These are phyloP conservation scores for Flammula alnicola DNA, from an alignment of 1,284 basidiomycete genomes.

Conservation along the genomic window DNA sequence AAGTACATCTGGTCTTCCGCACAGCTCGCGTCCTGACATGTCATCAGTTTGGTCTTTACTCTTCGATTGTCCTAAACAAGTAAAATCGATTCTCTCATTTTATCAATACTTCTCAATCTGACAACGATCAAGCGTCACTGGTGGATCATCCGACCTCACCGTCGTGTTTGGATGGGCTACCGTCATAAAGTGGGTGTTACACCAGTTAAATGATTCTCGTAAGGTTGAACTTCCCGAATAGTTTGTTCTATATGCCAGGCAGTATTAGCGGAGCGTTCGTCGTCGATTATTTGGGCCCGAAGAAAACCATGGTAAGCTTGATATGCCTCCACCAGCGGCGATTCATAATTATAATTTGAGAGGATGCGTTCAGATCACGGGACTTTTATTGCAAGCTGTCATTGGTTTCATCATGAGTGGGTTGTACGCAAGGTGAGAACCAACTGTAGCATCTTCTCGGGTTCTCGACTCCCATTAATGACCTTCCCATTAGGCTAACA, in stretches of 20 bases:
- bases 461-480: background rate
- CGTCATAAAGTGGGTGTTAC: constrained; percentile 70
- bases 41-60: constrained; percentile 90
- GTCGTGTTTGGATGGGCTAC: constrained; percentile 79
- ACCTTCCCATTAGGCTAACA: constrained; percentile 45
- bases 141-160: constrained; percentile 49
- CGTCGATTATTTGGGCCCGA: constrained; percentile 77
- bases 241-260: constrained; percentile 77
- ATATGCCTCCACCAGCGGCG: background rate
- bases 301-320: constrained; percentile 76
- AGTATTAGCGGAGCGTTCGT: constrained; percentile 80
- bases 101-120: constrained; percentile 2
- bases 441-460: background rate
- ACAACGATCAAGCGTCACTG: constrained; percentile 58
- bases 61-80: constrained; percentile 75
- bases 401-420: constrained; percentile 89
- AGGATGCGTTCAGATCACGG: constrained; percentile 60
- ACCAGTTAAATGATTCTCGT: background rate
- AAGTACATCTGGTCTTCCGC: too few species aligned
- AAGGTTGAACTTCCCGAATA: constrained; percentile 32
- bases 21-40: too few species aligned
- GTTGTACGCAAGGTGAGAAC: constrained; percentile 57
- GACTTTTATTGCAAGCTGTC: constrained; percentile 71
- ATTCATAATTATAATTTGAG: background rate
- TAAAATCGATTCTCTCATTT: constrained; percentile 37